Conservation (phyloP, 345 rosid species). For the Arabis hirsuta region DNA sequence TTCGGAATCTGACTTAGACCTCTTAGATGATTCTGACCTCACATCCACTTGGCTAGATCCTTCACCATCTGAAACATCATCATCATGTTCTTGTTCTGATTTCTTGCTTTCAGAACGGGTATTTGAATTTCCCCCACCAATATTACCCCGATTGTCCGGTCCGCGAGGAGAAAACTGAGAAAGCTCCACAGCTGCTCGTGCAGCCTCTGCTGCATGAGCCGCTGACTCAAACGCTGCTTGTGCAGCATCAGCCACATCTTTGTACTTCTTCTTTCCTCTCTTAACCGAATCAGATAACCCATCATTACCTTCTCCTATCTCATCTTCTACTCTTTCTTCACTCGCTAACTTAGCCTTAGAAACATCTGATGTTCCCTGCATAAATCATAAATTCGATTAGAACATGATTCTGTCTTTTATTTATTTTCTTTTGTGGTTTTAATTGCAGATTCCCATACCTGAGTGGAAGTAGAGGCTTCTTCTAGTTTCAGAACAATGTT, state of each 20-base stretch:
- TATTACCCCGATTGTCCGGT: constrained; percentile 40
- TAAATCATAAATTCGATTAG: constrained; percentile 15
- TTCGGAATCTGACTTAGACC: constrained; percentile 48
- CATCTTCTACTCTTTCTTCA: constrained; percentile 32
- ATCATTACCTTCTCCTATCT: constrained; percentile 29
- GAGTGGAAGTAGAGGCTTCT: constrained; percentile 41
- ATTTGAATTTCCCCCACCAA: neutral
- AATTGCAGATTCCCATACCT: constrained; percentile 51
- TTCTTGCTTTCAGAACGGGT: constrained; percentile 5
- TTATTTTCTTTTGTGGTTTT: neutral
- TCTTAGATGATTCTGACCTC: constrained; percentile 43
- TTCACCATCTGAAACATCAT: constrained; percentile 25
- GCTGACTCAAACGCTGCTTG: constrained; percentile 92
- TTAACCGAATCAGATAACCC: constrained; percentile 45
- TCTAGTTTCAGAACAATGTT: constrained; percentile 59
- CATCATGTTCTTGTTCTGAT: constrained; percentile 31
- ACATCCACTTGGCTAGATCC: constrained; percentile 13
- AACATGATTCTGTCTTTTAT: neutral
- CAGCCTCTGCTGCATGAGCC: constrained; percentile 85
- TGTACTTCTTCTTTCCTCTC: constrained; percentile 58
- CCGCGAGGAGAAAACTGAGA: constrained; percentile 61
- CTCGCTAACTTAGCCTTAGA: constrained; percentile 29
- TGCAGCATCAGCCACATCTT: constrained; percentile 92
- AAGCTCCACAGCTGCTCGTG: constrained; percentile 93
- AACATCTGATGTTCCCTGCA: constrained; percentile 49